Evolutionary conservation across 805 yeast genomes (phyloP).

Genomic region (Starmera dryadoides): DNA sequence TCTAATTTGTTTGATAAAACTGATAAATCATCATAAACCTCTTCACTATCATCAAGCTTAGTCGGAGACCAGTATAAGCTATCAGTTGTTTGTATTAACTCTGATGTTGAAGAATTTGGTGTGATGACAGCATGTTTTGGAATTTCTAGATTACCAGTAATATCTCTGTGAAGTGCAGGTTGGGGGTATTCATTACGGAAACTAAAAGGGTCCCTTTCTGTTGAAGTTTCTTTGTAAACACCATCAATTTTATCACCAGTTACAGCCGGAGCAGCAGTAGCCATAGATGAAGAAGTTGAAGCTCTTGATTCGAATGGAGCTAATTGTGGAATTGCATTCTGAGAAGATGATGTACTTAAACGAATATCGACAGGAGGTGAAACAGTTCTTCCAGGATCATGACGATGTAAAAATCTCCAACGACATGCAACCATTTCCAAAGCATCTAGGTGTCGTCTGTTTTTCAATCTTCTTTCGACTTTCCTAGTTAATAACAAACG

Average conservation of each 20-base stretch:
- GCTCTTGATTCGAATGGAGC: neutral
- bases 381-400: neutral
- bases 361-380: neutral
- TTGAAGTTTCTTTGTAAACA: neutral
- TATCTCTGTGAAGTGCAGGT: neutral
- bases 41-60: neutral
- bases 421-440: conserved; percentile 28
- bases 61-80: conserved; percentile 1
- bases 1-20: neutral
- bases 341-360: neutral
- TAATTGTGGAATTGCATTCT: neutral
- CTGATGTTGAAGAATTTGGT: neutral
- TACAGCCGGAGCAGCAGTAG: too few relatives aligned
- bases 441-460: conserved; percentile 24
- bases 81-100: neutral
- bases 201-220: neutral
- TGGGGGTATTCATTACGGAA: neutral
- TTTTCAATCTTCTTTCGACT: conserved; percentile 36
- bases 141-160: neutral
- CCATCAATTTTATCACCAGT: neutral
- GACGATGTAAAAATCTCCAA: conserved; percentile 20
- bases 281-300: neutral
- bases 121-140: neutral
- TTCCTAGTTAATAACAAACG: conserved; percentile 51
- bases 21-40: neutral